Conservation (phyloP, 192 early-diverging fungal genomes). For the Coemansia sp. region DNA sequence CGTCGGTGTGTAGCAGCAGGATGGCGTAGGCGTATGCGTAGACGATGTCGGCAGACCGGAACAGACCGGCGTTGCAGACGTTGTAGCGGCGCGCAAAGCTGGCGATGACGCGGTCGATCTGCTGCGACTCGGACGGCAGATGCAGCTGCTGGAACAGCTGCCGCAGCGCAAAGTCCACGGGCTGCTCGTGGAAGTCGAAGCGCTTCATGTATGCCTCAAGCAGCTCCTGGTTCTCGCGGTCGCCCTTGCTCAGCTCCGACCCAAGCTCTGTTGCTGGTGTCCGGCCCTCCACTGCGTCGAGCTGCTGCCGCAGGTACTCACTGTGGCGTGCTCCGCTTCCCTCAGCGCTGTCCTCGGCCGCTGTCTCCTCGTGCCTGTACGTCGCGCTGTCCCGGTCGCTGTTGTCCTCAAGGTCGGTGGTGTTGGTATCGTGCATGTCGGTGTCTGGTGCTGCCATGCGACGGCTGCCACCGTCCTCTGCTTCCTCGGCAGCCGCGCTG, state of each 20-base stretch:
- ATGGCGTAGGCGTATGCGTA: constrained; percentile 81
- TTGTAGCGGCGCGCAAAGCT: constrained; percentile 74
- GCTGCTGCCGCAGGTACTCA: constrained; percentile 37
- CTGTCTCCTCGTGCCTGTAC: not conserved
- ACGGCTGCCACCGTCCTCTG: not conserved
- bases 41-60: constrained; percentile 63
- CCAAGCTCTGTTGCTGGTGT: constrained; percentile 56
- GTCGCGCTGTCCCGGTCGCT: not conserved
- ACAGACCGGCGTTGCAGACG: constrained; percentile 65
- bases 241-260: constrained; percentile 57
- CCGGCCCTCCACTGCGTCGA: constrained; percentile 29
- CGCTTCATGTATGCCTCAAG: constrained; percentile 61
- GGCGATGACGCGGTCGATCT: constrained; percentile 79
- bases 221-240: constrained; percentile 58
- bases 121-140: constrained; percentile 78
- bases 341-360: not conserved
- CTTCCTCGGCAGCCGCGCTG: not conserved
- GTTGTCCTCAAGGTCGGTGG: not conserved
- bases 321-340: constrained; percentile 19
- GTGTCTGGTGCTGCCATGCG: not conserved
- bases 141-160: constrained; percentile 71
- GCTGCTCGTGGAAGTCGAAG: constrained; percentile 63
- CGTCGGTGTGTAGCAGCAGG: constrained; percentile 82
- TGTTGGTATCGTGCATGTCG: not conserved
- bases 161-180: constrained; percentile 68